These are phyloP conservation scores for Datura wrightii DNA, from an alignment of 257 asterid species.

Conservation along the genomic window DNA sequence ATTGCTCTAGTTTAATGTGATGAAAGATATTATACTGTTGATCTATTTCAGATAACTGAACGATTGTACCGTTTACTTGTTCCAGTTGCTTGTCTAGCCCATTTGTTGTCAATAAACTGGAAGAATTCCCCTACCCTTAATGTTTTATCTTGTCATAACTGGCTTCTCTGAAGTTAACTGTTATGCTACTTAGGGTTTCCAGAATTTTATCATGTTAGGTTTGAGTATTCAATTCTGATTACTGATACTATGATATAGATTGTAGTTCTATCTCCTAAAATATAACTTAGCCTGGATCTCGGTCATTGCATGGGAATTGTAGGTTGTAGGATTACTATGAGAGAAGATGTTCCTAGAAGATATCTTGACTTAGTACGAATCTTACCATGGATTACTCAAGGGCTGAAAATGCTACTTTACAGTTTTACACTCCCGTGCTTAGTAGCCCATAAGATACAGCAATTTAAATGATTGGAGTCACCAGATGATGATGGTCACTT, in stretches of 20 bases:
- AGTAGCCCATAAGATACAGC: background rate
- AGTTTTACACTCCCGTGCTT: background rate
- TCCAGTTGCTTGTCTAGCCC: background rate
- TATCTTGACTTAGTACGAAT: background rate
- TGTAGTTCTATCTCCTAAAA: background rate
- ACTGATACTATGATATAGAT: background rate
- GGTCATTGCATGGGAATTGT: background rate
- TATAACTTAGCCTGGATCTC: background rate
- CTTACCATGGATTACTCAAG: background rate
- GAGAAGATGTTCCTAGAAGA: background rate
- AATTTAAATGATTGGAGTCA: background rate
- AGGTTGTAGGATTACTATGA: background rate
- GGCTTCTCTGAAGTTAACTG: background rate
- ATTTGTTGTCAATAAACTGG: background rate
- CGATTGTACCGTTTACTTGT: background rate
- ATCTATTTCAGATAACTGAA: conserved; percentile 6
- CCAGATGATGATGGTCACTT: background rate
- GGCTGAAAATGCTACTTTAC: no score
- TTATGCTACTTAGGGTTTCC: background rate
- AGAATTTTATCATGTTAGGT: background rate
- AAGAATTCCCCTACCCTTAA: background rate
- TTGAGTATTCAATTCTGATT: background rate
- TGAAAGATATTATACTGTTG: background rate
- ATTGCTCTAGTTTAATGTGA: background rate
- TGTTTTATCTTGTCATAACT: background rate